Conservation (phyloP, 2,329 filamentous ascomycete species). For the Ophiobolus disseminans region DNA sequence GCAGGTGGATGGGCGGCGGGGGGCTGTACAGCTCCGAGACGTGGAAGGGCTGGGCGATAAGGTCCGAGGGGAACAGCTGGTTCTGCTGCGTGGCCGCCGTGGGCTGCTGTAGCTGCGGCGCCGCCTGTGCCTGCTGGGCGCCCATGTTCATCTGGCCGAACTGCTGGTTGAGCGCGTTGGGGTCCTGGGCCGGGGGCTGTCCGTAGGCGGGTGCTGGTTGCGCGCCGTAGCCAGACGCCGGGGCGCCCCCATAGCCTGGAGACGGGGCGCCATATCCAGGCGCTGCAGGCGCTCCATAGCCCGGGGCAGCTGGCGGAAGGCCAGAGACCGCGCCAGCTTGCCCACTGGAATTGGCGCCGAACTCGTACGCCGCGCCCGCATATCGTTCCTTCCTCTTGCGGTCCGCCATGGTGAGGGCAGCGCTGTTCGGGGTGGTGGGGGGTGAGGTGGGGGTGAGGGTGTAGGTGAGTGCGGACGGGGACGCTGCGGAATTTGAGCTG, state of each 20-base stretch:
- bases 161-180: slow-evolving; percentile 72
- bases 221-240: slow-evolving; percentile 48
- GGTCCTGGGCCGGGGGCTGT: slow-evolving; percentile 62
- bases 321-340: slow-evolving; percentile 61
- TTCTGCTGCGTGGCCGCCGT: slow-evolving; percentile 60
- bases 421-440: slow-evolving; percentile 12
- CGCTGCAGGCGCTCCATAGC: slow-evolving; percentile 39
- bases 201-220: slow-evolving; percentile 37
- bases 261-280: slow-evolving; percentile 45
- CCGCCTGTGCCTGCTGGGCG: slow-evolving; percentile 54
- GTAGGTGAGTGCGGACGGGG: slow-evolving; percentile 17
- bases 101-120: slow-evolving; percentile 39
- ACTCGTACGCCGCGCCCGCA: slow-evolving; percentile 92
- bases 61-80: slow-evolving; percentile 89
- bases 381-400: slow-evolving; percentile 92
- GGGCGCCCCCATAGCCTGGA: slow-evolving; percentile 46
- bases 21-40: slow-evolving; percentile 90
- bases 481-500: slow-evolving; percentile 28
- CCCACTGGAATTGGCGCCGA: slow-evolving; percentile 81
- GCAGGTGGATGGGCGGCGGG: slow-evolving; percentile 88
- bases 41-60: slow-evolving; percentile 92
- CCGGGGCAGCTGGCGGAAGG: slow-evolving; percentile 23
- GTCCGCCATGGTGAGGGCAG: slow-evolving; percentile 41
- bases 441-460: slow-evolving; percentile 15
- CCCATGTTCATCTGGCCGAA: slow-evolving; percentile 80